A percentile compares a stretch with the other conserved stretches of the same genome.
phyloP scores from a whole-genome alignment of 208 protist genomes.

The Crithidia thermophila region DNA sequence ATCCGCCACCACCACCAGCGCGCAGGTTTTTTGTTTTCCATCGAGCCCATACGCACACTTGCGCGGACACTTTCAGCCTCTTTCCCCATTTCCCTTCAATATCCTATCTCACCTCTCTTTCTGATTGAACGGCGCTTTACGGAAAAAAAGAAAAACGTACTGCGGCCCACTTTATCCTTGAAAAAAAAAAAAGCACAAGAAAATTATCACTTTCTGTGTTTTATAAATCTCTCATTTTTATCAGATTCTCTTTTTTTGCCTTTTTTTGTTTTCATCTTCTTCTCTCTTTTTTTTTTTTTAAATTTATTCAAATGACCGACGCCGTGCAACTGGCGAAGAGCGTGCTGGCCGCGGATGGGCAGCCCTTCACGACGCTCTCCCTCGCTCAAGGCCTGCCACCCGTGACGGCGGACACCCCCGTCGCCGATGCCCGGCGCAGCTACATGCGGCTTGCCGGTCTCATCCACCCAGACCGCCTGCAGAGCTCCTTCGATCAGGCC shows the following conservation, averaged over 20 bases:
- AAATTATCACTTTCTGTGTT: no score
- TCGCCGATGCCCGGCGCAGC: conserved; percentile 70
- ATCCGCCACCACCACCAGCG: no score
- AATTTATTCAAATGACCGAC: conserved; percentile 32
- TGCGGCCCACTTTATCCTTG: background rate
- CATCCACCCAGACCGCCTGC: conserved; percentile 87
- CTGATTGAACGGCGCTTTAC: background rate
- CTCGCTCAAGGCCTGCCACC: conserved; percentile 63
- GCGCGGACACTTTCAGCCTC: no score
- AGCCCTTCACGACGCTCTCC: conserved; percentile 62
- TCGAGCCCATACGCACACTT: no score
- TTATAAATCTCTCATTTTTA: conserved; percentile 15
- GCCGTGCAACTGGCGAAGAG: conserved; percentile 46
- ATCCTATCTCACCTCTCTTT: no score
- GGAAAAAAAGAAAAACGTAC: background rate
- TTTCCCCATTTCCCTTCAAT: no score
- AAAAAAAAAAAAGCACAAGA: no score
- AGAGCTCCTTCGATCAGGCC: conserved; percentile 54
- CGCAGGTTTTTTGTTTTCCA: no score
- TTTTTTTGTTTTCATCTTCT: conserved; percentile 9
- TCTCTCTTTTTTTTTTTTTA: background rate
- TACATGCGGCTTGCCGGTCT: conserved; percentile 82
- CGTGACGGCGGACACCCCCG: conserved; percentile 56
- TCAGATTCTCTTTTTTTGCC: conserved; percentile 8
- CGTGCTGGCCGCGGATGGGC: conserved; percentile 51